A percentile compares a stretch with the other conserved stretches of the same genome.
phyloP scores from a whole-genome alignment of 2,329 filamentous ascomycete genomes.

The Ceratocystis colombiana region DNA sequence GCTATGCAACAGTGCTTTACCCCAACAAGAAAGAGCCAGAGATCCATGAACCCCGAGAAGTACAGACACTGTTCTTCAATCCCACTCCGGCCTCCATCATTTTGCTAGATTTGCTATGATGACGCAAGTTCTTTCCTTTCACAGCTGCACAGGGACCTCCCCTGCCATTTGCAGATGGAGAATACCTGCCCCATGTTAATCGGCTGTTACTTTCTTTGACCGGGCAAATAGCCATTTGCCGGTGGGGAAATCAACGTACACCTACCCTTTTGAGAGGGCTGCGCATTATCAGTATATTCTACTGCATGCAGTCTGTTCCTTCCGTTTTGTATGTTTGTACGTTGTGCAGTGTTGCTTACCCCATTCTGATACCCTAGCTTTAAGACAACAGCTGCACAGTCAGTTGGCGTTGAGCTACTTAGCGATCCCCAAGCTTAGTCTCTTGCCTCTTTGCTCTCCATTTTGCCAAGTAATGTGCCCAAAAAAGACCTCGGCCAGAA shows the following conservation, averaged over 20 bases:
- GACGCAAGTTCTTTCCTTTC: neutral
- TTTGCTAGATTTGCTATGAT: neutral
- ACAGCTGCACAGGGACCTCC: neutral
- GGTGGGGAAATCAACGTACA: neutral
- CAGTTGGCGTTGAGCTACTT: neutral
- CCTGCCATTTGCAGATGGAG: neutral
- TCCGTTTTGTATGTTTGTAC: neutral
- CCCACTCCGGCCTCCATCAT: neutral
- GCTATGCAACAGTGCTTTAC: neutral
- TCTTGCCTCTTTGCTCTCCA: neutral
- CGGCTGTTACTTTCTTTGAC: neutral
- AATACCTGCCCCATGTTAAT: neutral
- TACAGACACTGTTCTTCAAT: neutral
- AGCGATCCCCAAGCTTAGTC: neutral
- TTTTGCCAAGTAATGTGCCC: neutral
- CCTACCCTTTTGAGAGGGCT: neutral
- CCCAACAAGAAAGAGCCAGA: neutral
- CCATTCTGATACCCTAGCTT: no score
- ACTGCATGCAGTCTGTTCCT: no score
- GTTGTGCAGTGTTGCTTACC: neutral
- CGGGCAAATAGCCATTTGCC: neutral
- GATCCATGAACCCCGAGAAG: neutral
- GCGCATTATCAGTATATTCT: neutral
- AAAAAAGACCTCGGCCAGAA: constrained; percentile 13
- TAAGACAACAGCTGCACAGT: neutral